Conservation (phyloP, 768 basidiomycete genomes). For the Tephrocybe sp. region DNA sequence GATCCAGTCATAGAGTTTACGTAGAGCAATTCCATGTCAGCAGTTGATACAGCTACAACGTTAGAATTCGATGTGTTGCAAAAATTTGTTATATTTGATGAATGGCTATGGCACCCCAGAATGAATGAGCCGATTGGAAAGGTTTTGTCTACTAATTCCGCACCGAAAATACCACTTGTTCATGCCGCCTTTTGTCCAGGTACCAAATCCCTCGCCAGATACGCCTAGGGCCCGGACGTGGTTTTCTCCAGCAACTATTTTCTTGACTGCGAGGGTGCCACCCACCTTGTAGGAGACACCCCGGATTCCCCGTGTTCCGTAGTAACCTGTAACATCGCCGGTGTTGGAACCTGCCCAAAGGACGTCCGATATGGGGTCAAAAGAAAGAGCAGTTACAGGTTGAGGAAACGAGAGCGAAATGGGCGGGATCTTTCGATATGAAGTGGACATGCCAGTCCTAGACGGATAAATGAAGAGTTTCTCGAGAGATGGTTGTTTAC, state of each 20-base stretch:
- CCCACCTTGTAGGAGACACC: constrained; percentile 78
- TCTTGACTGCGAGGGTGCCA: constrained; percentile 66
- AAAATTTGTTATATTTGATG: constrained; percentile 35
- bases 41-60: constrained; percentile 59
- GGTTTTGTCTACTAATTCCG: constrained; percentile 21
- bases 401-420: constrained; percentile 39
- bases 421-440: constrained; percentile 32
- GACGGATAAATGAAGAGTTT: constrained; percentile 14
- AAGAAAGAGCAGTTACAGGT: constrained; percentile 74
- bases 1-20: constrained; percentile 76
- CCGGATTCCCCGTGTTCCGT: constrained; percentile 59
- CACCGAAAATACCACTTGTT: constrained; percentile 83
- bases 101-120: constrained; percentile 14
- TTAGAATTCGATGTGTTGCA: constrained; percentile 50
- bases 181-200: constrained; percentile 82
- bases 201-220: constrained; percentile 66
- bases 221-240: constrained; percentile 67
- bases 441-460: constrained; percentile 27
- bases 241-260: constrained; percentile 75
- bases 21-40: constrained; percentile 60
- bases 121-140: constrained; percentile 9
- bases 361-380: constrained; percentile 89
- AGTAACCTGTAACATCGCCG: constrained; percentile 70
- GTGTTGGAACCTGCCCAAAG: constrained; percentile 82
- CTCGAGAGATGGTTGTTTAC: too few relatives aligned